A percentile compares a stretch with the other conserved stretches of the same genome.
Evolutionary conservation across 768 basidiomycete genomes (phyloP).

Genomic region (Xerocomellus chrysenteron): DNA sequence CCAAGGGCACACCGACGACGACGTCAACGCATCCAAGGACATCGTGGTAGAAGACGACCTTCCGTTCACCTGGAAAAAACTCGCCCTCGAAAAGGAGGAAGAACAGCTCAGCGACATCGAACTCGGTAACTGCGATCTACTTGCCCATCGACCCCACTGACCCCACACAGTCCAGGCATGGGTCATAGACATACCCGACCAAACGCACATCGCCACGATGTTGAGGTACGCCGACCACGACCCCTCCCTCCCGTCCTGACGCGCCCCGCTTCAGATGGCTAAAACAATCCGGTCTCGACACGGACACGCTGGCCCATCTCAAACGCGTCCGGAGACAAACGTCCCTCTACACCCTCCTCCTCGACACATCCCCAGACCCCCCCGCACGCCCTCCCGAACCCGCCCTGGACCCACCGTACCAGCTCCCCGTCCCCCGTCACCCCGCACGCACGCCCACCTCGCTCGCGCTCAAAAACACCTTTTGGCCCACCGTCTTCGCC

Average conservation of each 20-base stretch:
- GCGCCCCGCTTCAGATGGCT: conserved; percentile 55
- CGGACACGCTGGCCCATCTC: conserved; percentile 63
- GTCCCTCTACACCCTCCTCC: conserved; percentile 51
- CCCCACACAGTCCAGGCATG: conserved; percentile 61
- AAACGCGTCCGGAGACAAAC: conserved; percentile 69
- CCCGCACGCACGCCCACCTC: conserved; percentile 69
- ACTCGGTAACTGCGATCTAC: conserved; percentile 19
- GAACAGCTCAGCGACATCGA: conserved; percentile 59
- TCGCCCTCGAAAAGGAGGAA: conserved; percentile 54
- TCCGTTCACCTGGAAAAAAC: conserved; percentile 64
- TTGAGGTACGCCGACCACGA: conserved; percentile 48
- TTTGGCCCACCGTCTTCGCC: conserved; percentile 87
- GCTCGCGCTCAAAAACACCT: conserved; percentile 57
- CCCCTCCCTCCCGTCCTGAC: neutral
- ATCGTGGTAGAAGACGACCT: conserved; percentile 56
- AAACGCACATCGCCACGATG: conserved; percentile 54
- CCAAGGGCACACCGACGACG: neutral
- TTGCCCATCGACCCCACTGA: neutral
- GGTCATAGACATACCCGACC: conserved; percentile 73
- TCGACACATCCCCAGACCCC: conserved; percentile 39
- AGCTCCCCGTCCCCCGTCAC: conserved; percentile 58
- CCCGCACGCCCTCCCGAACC: conserved; percentile 53
- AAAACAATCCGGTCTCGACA: conserved; percentile 59
- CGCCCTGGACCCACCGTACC: conserved; percentile 52
- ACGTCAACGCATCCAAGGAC: conserved; percentile 36